A percentile compares a stretch with the other conserved stretches of the same genome.
These are phyloP conservation scores for Ogataea thermomethanolica DNA, from an alignment of 805 yeast genomes.

Conservation along the genomic window DNA sequence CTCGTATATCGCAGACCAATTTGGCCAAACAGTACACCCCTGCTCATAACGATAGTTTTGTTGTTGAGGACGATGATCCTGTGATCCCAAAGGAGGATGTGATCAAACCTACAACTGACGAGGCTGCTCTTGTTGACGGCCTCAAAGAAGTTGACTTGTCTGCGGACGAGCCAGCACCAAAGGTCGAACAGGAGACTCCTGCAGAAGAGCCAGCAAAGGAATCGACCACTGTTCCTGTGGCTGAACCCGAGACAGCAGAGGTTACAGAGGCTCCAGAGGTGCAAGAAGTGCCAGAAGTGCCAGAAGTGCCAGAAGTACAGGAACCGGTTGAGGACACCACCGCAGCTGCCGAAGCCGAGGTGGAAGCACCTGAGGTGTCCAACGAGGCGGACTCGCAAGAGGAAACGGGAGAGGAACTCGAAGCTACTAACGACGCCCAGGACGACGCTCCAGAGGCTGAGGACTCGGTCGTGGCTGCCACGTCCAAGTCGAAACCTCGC, in stretches of 20 bases:
- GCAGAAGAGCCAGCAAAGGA: neutral
- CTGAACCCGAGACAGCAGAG: neutral
- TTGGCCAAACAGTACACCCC: slow-evolving; percentile 30
- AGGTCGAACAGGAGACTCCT: neutral
- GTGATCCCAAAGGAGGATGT: slow-evolving; percentile 15
- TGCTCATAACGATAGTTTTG: slow-evolving; percentile 26
- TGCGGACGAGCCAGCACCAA: neutral
- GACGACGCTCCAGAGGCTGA: slow-evolving; percentile 2
- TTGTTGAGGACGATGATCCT: slow-evolving; percentile 27
- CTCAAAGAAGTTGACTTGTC: slow-evolving; percentile 8
- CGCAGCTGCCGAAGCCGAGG: slow-evolving; percentile 2
- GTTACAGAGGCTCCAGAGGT: neutral
- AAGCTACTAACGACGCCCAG: neutral
- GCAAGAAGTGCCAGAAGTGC: too few relatives aligned
- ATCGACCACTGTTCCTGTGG: too few relatives aligned
- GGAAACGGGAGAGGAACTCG: too few relatives aligned
- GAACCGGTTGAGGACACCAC: neutral
- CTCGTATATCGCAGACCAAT: slow-evolving; percentile 20
- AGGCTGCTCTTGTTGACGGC: slow-evolving; percentile 1
- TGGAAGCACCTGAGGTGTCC: too few relatives aligned
- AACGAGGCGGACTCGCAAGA: slow-evolving; percentile 14
- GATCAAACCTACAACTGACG: slow-evolving; percentile 8
- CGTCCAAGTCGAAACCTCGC: slow-evolving; percentile 5
- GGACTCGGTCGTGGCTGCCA: neutral
- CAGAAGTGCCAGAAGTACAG: too few relatives aligned